Base-by-base conservation (phyloP, 1,284 basidiomycete species). In the Ceratobasidium sp. region DNA sequence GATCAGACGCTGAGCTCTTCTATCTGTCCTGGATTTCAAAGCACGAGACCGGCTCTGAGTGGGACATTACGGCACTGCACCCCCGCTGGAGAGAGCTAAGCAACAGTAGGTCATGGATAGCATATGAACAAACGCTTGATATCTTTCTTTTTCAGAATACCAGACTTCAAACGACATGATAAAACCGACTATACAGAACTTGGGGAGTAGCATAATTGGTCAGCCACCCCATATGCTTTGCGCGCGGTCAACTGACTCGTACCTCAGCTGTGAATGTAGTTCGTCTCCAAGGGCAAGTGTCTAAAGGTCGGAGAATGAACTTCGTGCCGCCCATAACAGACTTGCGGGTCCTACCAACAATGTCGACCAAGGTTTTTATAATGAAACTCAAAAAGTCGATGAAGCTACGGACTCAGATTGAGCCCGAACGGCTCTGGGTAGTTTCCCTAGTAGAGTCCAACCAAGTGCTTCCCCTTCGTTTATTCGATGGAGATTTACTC, bases 1-100 rank as follows among this genome's bases (percentile, higher is more conserved):
- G 97, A 50, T 87, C 85, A n/a, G 97, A 98, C 82, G 91, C 93
- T 67, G 96, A 98, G 84, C 84, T 95, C 55, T 94, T 93, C 82
- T 97, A 96, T 84, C 86, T 97, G 71, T 91, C 91, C 48, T 88
- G 86, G 81, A 86, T 92, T 79, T 86, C 87, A 69, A 88, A 88
- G 59, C 84, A 86, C 46, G 83, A 83, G 30, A 84, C 86, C 44
- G 88, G 89, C 38, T 41, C 41, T 27, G 86, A 87, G 35, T 87
- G 86, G 77, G 87, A 88, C 74, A 80, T 81, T 71, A 82, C 84
- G 81, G 83, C 85, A 79, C 18, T 44, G 27, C 91, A 94, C 81
- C 91, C 91, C 50, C 90, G 88, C 74, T 94, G 92, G 91, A 81
- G 82, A 50, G 85, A 85, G 54, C 85, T 96, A 44, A 92, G 91